Evolutionary conservation across 129 eudicot species (phyloP).

Genomic region (Centrapalus pauciflorus): DNA sequence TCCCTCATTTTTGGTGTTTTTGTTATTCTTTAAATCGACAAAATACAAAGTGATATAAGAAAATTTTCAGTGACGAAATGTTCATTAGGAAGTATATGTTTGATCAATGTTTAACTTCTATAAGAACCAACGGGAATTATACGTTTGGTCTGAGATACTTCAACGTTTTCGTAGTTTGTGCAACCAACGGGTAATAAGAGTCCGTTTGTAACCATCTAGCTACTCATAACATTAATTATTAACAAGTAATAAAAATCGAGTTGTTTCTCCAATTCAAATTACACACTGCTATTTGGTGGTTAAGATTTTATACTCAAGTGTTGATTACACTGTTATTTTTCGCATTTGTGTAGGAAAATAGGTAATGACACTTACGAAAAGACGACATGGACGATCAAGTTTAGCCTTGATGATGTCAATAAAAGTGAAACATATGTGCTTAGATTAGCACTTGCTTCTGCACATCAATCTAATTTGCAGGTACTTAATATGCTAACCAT

Average conservation of each 20-base stretch:
- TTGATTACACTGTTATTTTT: not conserved
- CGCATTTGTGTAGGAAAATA: slow-evolving; percentile 43
- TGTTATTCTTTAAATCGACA: no score
- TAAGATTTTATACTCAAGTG: not conserved
- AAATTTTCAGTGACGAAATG: no score
- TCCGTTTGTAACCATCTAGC: no score
- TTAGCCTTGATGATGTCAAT: slow-evolving; percentile 31
- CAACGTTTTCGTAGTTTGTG: no score
- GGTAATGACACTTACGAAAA: slow-evolving; percentile 37
- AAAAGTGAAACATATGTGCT: slow-evolving; percentile 46
- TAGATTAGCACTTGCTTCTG: slow-evolving; percentile 79
- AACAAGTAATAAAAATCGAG: not conserved
- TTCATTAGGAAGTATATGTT: no score
- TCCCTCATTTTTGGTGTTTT: not conserved
- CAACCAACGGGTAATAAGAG: no score
- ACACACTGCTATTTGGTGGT: not conserved
- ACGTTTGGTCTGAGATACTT: no score
- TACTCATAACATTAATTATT: not conserved
- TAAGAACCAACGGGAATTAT: no score
- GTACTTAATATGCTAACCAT: slow-evolving; percentile 32
- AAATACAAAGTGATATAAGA: no score
- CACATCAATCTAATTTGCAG: slow-evolving; percentile 52
- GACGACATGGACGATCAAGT: slow-evolving; percentile 86
- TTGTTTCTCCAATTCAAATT: not conserved
- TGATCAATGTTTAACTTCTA: no score